Evolutionary conservation across 495 filamentous ascomycete species (phyloP).

Genomic region (Cercophora scortea): DNA sequence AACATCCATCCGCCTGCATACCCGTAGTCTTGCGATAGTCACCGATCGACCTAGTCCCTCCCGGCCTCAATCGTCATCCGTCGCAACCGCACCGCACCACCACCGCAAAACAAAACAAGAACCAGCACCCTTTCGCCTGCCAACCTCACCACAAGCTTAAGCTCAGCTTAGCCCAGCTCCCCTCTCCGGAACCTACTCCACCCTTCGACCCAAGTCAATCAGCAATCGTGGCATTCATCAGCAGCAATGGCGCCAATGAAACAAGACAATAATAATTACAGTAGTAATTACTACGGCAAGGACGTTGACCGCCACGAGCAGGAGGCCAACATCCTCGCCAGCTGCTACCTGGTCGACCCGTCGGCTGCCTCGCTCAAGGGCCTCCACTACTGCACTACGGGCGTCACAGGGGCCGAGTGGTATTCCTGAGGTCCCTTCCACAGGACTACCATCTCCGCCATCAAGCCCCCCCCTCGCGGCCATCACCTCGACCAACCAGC

Average conservation of each 20-base stretch:
- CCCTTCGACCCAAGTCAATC: neutral
- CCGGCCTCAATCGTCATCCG: too few species aligned
- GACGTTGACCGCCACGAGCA: slow-evolving; percentile 38
- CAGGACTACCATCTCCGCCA: slow-evolving; percentile 63
- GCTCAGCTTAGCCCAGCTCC: too few species aligned
- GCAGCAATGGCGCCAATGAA: slow-evolving; percentile 51
- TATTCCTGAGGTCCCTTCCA: slow-evolving; percentile 91
- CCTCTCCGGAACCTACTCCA: too few species aligned
- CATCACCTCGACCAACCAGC: slow-evolving; percentile 50
- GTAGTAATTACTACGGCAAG: slow-evolving; percentile 63
- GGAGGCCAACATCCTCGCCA: slow-evolving; percentile 64
- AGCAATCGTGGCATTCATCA: slow-evolving; percentile 30
- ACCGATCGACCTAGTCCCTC: too few species aligned
- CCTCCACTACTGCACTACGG: slow-evolving; percentile 91
- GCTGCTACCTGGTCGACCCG: slow-evolving; percentile 67
- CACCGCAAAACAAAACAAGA: too few species aligned
- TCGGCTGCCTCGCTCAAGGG: slow-evolving; percentile 48
- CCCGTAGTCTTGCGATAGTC: too few species aligned
- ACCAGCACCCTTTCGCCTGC: too few species aligned
- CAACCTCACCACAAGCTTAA: too few species aligned
- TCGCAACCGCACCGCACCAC: too few species aligned
- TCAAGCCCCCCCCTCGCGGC: slow-evolving; percentile 78
- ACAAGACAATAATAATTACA: slow-evolving; percentile 58
- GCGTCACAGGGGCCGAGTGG: slow-evolving; percentile 74
- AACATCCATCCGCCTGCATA: too few species aligned